Evolutionary conservation across 192 early-diverging fungal species (phyloP), one percentile per base, ranked within the genome.

Genomic region (Umbelopsis sp.): DNA sequence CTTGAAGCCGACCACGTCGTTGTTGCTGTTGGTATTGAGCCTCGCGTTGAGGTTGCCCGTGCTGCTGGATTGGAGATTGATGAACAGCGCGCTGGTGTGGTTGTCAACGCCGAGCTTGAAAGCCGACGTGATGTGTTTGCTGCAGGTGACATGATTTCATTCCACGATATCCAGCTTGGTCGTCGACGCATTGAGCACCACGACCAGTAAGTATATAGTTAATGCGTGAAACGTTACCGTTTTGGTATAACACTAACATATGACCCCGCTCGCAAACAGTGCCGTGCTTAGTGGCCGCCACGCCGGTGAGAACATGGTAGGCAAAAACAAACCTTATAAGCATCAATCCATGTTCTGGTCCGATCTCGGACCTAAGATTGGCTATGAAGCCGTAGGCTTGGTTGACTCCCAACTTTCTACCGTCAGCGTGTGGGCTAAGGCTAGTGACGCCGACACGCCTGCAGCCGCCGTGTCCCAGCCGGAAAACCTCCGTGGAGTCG

Each of bases 301-400:
- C 45, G 89, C 86, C 58, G 89, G 87, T 49, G 77, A 82, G 70
- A 88, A 88, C 70, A 87, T 88, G 85, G 75, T 79, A 2, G 86
- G 84, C 21, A 73, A 74, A 37, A 64, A 77, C 61, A 81, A 82
- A 67, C 66, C 86, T 35, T 88, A 86, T 72, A 78, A 77, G 27
- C 81, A 90, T 68, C 88, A 87, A 70, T 85, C 86, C 51, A 85
- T 87, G 85, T 90, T 87, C 77, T 90, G 86, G 88, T 82, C 75
- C 2, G 85, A 70, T 52, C 69, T 90, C 49, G 89, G 89, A 3
- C 86, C 87, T 52, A 77, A 86, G 48, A 81, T 88, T 33, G 77
- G 81, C 1, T 90, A 85, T 76, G 89, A 90, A 66, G 87, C 89
- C 51, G 86, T 88, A 33, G 89, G 89, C 46, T 69, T 87, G 25